A percentile compares a stretch with the other conserved stretches of the same genome.
Evolutionary conservation across 2,329 filamentous ascomycete species (phyloP).

Genomic region (Endocalyx cinctus): DNA sequence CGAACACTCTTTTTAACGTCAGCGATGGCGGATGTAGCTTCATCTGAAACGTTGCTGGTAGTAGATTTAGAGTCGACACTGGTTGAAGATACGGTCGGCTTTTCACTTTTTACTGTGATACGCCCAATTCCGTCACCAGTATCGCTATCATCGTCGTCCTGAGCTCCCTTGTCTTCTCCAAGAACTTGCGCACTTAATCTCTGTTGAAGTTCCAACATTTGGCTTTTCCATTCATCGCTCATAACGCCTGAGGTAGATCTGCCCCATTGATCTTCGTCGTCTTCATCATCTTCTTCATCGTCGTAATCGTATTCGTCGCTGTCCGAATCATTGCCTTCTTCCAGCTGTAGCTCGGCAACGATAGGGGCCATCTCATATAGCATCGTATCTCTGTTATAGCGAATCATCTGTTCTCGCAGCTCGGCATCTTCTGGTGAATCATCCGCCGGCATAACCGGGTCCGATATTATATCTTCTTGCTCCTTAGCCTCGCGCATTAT

Average conservation of each 20-base stretch:
- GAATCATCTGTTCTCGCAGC: slow-evolving; percentile 81
- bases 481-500: slow-evolving; percentile 54
- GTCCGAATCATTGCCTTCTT: slow-evolving; percentile 60
- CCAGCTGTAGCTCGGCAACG: slow-evolving; percentile 84
- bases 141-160: slow-evolving; percentile 32
- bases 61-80: slow-evolving; percentile 17
- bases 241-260: slow-evolving; percentile 64
- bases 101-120: slow-evolving; percentile 31
- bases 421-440: slow-evolving; percentile 78
- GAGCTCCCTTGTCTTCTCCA: slow-evolving; percentile 36
- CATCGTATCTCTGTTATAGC: slow-evolving; percentile 58
- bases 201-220: slow-evolving; percentile 83
- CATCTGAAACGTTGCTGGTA: slow-evolving; percentile 17
- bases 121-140: slow-evolving; percentile 33
- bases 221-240: slow-evolving; percentile 67
- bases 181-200: slow-evolving; percentile 44
- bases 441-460: slow-evolving; percentile 62
- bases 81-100: slow-evolving; percentile 12
- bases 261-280: slow-evolving; percentile 67
- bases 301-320: slow-evolving; percentile 50
- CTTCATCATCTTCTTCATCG: slow-evolving; percentile 47
- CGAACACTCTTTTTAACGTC: slow-evolving; percentile 24
- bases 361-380: slow-evolving; percentile 85
- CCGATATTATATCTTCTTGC: slow-evolving; percentile 44
- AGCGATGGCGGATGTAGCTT: neutral